These are phyloP conservation scores for Lyophyllum atratum DNA, from an alignment of 768 basidiomycete genomes.

Conservation along the genomic window DNA sequence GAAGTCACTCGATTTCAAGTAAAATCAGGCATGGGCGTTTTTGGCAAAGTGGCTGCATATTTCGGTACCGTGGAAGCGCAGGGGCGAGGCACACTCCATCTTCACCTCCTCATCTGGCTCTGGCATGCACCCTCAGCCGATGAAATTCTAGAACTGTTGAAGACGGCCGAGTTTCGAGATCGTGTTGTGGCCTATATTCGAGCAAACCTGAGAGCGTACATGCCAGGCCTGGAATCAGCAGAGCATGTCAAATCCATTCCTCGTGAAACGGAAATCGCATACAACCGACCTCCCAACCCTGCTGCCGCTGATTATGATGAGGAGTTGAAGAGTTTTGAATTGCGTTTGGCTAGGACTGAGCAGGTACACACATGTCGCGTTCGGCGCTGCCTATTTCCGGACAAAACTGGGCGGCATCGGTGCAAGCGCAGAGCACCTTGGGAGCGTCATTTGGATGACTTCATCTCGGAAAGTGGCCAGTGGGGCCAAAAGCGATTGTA, in stretches of 20 bases:
- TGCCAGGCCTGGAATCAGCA: constrained; percentile 27
- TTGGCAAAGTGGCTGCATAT: constrained; percentile 33
- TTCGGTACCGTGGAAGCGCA: constrained; percentile 21
- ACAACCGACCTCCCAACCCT: neutral
- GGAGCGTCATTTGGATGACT: constrained; percentile 9
- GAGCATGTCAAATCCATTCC: constrained; percentile 26
- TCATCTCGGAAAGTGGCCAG: constrained; percentile 22
- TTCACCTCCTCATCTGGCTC: constrained; percentile 37
- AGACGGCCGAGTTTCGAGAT: constrained; percentile 26
- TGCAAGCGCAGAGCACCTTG: constrained; percentile 38
- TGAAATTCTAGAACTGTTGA: constrained; percentile 25
- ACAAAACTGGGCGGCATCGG: neutral
- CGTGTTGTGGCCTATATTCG: constrained; percentile 29
- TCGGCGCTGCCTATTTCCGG: constrained; percentile 22
- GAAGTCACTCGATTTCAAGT: constrained; percentile 19
- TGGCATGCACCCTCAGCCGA: constrained; percentile 27
- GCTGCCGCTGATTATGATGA: constrained; percentile 17
- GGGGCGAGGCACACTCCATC: constrained; percentile 30
- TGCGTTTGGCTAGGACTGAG: neutral
- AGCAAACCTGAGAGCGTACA: constrained; percentile 24
- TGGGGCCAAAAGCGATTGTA: constrained; percentile 27
- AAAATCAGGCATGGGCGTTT: constrained; percentile 25
- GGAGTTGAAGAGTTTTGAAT: constrained; percentile 20
- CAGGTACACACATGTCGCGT: constrained; percentile 34
- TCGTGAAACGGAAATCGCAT: constrained; percentile 29